Evolutionary conservation across 805 yeast genomes (phyloP), one percentile per base, ranked within the genome.

Genomic region (Debaryomyces tyrocola): DNA sequence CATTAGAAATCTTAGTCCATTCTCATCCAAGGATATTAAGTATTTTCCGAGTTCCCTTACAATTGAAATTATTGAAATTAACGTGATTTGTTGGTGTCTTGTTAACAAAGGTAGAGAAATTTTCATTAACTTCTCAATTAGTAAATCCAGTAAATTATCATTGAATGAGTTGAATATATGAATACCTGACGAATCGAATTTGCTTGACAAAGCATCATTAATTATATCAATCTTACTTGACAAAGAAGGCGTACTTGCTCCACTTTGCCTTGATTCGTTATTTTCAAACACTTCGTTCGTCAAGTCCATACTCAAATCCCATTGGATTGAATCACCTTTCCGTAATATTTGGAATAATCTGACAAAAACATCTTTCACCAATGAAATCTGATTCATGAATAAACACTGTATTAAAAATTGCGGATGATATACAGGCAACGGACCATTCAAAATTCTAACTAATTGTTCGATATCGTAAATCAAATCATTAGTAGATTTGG

Each of bases 341-440:
- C 94, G 71, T 34, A 90, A 58, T 35, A 61, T 69, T 11, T 75
- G 60, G 48, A 82, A 79, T 33, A 91, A 64, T 18, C 72, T 65
- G 10, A 78, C 66, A 15, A 92, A 57, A 1, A 91, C 73, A 33
- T 73, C 75, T 49, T 80, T 75, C 1, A 82, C 91, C 2, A 81
- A 58, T 9, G 69, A 66, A 11, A 78, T 52, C 50, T 84, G 82
- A 21, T 83, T 84, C 53, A 81, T 77, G 55, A 85, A 83, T 15
- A 91, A 62, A 4, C 84, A 70, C 62, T 91, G 96, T 38, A 90
- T 83, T 40, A 91, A 64, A 44, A 89, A 77, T 62, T 90, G 96
- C 0, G 98, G 98, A 58, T 92, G 97, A 55, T 88, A 91, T 0
- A 90, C 67, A 0, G 97, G 97, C 12, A 92, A 63, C 0, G 95